A percentile compares a stretch with the other conserved stretches of the same genome.
Conservation (phyloP, 2,329 filamentous ascomycete species). For the Xylaria sp. region DNA sequence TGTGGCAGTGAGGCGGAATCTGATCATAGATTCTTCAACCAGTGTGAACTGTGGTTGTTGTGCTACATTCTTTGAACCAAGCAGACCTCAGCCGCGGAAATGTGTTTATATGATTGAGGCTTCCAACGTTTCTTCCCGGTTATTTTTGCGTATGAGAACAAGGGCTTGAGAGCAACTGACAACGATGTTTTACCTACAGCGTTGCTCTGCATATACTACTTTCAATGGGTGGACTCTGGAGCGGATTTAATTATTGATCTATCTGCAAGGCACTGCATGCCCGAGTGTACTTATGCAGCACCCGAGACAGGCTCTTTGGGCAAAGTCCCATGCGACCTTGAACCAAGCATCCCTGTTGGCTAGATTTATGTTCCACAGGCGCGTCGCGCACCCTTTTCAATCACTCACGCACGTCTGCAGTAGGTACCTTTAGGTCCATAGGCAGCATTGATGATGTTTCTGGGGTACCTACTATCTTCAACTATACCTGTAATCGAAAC, state of each 20-base stretch:
- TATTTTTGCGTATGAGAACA: background rate
- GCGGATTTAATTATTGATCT: background rate
- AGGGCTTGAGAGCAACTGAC: background rate
- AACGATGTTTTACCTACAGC: too few relatives aligned
- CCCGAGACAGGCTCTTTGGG: conserved; percentile 8
- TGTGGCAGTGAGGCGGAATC: background rate
- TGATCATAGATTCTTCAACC: background rate
- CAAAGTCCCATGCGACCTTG: background rate
- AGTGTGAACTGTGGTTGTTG: background rate
- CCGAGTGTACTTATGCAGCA: conserved; percentile 6
- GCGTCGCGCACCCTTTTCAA: conserved; percentile 22
- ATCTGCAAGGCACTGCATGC: conserved; percentile 11
- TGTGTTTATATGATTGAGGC: too few relatives aligned
- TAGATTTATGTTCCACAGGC: conserved; percentile 12
- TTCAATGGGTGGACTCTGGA: conserved; percentile 4
- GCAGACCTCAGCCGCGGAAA: too few relatives aligned
- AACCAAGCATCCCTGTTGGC: conserved; percentile 13
- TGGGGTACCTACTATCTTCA: background rate
- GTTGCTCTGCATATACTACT: background rate
- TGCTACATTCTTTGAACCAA: background rate
- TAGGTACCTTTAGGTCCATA: background rate
- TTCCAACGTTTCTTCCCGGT: background rate
- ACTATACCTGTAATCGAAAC: background rate
- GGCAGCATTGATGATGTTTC: background rate
- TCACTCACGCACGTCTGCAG: background rate